A percentile compares a stretch with the other conserved stretches of the same genome.
Evolutionary conservation across 1,284 basidiomycete species (phyloP).

Genomic region (Trichosporon faecale): DNA sequence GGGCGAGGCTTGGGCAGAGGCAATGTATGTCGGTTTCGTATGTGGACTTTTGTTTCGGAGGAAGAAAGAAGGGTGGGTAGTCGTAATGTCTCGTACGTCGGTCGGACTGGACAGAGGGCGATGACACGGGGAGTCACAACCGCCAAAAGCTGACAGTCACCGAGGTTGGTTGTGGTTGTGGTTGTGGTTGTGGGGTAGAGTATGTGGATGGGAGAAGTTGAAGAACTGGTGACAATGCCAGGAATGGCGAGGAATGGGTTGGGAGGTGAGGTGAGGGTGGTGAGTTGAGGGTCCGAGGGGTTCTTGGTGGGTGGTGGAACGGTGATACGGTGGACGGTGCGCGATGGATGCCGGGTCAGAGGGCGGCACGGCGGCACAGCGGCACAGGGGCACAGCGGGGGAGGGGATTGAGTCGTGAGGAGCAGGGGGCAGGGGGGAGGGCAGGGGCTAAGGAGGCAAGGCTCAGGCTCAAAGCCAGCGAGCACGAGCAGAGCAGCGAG

Average conservation of each 20-base stretch:
- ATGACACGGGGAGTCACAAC: too few relatives aligned
- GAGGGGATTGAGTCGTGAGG: not conserved
- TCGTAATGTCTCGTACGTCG: not conserved
- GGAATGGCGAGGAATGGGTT: not conserved
- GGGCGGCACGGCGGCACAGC: too few relatives aligned
- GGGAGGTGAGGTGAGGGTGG: too few relatives aligned
- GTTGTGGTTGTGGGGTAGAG: too few relatives aligned
- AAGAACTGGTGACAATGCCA: not conserved
- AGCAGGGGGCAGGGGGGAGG: not conserved
- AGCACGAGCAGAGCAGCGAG: too few relatives aligned
- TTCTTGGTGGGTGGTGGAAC: too few relatives aligned
- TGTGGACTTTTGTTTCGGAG: not conserved
- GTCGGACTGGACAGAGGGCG: not conserved
- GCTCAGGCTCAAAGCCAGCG: not conserved
- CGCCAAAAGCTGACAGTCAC: too few relatives aligned
- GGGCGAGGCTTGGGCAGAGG: not conserved
- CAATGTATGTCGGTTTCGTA: not conserved
- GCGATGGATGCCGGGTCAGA: not conserved
- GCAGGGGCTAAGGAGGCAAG: not conserved
- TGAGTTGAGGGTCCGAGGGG: not conserved
- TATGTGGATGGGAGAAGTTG: not conserved
- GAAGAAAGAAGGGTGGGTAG: not conserved
- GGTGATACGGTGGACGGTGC: not conserved
- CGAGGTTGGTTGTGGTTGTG: too few relatives aligned
- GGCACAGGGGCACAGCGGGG: not conserved